Conservation (phyloP, 2,329 filamentous ascomycete species). For the Magnaporthales sp. region DNA sequence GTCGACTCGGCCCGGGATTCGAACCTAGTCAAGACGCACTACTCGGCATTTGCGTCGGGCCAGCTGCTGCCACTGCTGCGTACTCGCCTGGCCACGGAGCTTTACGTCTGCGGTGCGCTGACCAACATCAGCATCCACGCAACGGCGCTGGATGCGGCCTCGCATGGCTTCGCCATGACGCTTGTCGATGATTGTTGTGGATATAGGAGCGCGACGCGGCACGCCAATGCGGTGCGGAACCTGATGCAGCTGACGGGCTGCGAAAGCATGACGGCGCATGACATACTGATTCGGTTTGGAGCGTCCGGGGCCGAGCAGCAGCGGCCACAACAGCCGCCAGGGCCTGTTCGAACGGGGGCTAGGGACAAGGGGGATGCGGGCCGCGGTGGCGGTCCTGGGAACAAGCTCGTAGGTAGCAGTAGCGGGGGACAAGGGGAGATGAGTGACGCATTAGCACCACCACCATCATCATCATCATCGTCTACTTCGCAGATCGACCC, state of each 20-base stretch:
- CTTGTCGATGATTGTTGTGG: slow-evolving; percentile 85
- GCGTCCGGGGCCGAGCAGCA: background rate
- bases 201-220: slow-evolving; percentile 61
- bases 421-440: background rate
- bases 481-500: background rate
- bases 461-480: background rate
- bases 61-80: slow-evolving; percentile 67
- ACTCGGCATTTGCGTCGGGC: slow-evolving; percentile 77
- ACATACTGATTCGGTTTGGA: slow-evolving; percentile 38
- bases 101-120: slow-evolving; percentile 81
- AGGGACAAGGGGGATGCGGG: background rate
- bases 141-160: slow-evolving; percentile 81
- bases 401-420: slow-evolving; percentile 15
- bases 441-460: background rate
- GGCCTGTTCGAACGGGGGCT: background rate
- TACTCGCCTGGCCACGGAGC: slow-evolving; percentile 78
- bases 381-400: background rate
- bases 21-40: slow-evolving; percentile 61
- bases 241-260: slow-evolving; percentile 71
- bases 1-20: slow-evolving; percentile 38
- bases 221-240: slow-evolving; percentile 60
- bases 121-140: slow-evolving; percentile 87
- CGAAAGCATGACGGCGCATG: slow-evolving; percentile 48
- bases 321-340: background rate
- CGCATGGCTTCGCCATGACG: slow-evolving; percentile 80